These are phyloP conservation scores for Magnaporthales sp. DNA, from an alignment of 2,329 filamentous ascomycete genomes.

Conservation along the genomic window DNA sequence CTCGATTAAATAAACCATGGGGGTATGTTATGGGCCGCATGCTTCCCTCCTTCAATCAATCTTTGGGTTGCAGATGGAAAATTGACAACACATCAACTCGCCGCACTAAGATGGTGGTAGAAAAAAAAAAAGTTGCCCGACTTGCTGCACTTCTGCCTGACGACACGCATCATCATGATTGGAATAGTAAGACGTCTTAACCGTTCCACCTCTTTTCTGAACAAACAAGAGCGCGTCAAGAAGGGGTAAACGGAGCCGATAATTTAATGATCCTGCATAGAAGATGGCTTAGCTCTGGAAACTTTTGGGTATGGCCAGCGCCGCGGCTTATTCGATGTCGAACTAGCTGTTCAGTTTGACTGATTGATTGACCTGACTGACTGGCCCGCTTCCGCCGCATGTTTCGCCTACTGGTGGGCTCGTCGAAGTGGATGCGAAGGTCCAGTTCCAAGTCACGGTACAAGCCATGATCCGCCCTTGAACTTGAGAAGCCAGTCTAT, in stretches of 20 bases:
- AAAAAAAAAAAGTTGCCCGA: conserved; percentile 30
- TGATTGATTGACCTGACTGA: not conserved
- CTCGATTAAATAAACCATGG: not conserved
- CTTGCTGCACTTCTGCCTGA: conserved; percentile 39
- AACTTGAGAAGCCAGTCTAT: not conserved
- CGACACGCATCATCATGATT: conserved; percentile 12
- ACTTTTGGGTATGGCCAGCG: not conserved
- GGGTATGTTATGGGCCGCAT: not conserved
- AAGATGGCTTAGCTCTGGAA: not conserved
- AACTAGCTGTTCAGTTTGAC: not conserved
- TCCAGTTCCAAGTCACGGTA: conserved; percentile 2
- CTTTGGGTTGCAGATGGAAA: conserved; percentile 1
- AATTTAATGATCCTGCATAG: not conserved
- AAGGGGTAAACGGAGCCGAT: conserved; percentile 3
- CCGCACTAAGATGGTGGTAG: conserved; percentile 37
- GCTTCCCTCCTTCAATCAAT: not conserved
- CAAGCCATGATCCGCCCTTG: conserved; percentile 1
- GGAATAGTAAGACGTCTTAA: conserved; percentile 4
- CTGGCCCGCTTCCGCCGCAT: not conserved
- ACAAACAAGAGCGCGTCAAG: conserved; percentile 13
- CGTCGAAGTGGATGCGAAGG: conserved; percentile 1
- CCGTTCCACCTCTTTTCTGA: conserved; percentile 2
- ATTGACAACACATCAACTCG: conserved; percentile 9
- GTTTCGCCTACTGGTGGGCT: not conserved
- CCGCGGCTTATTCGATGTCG: not conserved